These are phyloP conservation scores for Fraxinus sp. DNA, from an alignment of 305 asterid species.

Conservation along the genomic window DNA sequence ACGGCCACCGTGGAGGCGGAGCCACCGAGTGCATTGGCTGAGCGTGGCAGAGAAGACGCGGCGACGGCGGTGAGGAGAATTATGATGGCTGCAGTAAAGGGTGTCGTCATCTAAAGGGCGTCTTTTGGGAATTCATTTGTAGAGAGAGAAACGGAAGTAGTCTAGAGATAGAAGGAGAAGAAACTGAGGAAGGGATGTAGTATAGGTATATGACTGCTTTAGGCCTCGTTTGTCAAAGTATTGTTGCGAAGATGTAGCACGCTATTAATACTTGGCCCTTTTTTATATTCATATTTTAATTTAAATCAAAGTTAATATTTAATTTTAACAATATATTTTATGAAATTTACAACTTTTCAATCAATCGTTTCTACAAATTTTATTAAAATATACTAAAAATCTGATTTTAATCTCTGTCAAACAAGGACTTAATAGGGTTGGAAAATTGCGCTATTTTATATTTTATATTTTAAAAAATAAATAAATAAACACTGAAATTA, in stretches of 20 bases:
- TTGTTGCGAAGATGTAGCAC: neutral
- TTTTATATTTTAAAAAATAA: too few species aligned
- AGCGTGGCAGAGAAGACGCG: slow-evolving; percentile 20
- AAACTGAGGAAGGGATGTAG: neutral
- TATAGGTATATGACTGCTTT: neutral
- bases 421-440: neutral
- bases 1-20: slow-evolving; percentile 72
- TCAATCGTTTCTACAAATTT: too few species aligned
- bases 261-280: neutral
- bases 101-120: slow-evolving; percentile 51
- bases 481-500: too few species aligned
- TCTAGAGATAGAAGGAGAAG: slow-evolving; percentile 24
- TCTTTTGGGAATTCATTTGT: slow-evolving; percentile 37
- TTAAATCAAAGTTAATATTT: too few species aligned
- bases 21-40: slow-evolving; percentile 60
- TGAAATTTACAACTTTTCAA: too few species aligned
- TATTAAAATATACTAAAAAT: too few species aligned
- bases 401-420: too few species aligned
- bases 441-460: too few species aligned
- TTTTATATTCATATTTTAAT: too few species aligned
- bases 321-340: too few species aligned
- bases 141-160: slow-evolving; percentile 22
- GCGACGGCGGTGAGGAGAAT: slow-evolving; percentile 27
- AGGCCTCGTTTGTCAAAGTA: neutral
- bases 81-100: slow-evolving; percentile 24